These are phyloP conservation scores for Ormosia emarginata DNA, from an alignment of 306 rosid species.

Conservation along the genomic window DNA sequence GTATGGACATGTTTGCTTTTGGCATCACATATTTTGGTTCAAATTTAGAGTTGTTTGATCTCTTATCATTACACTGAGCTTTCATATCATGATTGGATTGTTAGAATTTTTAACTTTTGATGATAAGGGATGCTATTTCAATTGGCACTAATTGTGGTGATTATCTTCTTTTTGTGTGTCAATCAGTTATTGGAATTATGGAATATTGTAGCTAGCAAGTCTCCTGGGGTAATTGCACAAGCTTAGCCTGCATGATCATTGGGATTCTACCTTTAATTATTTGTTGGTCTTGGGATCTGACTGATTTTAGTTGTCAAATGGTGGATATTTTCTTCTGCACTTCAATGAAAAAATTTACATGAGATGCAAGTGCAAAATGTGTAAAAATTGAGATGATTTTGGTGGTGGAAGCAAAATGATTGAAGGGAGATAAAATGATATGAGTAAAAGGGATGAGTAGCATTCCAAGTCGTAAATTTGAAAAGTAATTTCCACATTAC, in stretches of 20 bases:
- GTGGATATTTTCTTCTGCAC: background rate
- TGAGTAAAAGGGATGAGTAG: background rate
- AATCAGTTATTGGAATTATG: background rate
- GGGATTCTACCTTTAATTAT: constrained; percentile 8
- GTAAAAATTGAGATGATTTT: constrained; percentile 20
- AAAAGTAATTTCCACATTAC: background rate
- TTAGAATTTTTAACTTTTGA: background rate
- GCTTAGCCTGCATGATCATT: background rate
- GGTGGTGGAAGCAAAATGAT: background rate
- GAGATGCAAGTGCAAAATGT: background rate
- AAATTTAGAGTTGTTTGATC: background rate
- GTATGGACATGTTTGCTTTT: constrained; percentile 1
- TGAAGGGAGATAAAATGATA: constrained; percentile 6
- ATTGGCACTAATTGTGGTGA: background rate
- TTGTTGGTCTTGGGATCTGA: background rate
- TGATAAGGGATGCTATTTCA: background rate
- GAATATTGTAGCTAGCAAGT: constrained; percentile 8
- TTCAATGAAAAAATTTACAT: background rate
- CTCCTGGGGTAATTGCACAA: constrained; percentile 13
- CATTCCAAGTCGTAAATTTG: background rate
- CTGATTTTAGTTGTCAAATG: background rate
- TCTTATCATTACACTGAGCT: constrained; percentile 7
- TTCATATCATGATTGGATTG: constrained; percentile 5
- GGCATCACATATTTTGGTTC: background rate
- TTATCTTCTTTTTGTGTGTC: background rate